Base-by-base conservation (phyloP, 1,284 basidiomycete genomes). In the Schizophyllum amplum region DNA sequence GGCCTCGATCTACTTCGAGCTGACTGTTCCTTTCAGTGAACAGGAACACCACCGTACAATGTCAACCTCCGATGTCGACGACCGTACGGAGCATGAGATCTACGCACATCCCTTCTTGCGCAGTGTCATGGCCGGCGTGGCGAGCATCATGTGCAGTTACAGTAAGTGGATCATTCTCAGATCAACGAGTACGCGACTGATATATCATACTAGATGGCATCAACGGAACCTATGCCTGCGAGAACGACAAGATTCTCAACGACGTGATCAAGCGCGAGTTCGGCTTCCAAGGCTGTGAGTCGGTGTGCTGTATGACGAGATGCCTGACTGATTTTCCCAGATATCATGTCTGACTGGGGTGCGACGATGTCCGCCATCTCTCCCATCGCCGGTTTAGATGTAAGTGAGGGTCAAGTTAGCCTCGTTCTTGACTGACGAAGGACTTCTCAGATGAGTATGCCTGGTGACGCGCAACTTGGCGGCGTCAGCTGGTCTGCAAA, bases 171-270 rank as follows among this genome's bases (percentile, higher is more conserved):
- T 24, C 23, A 17, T 17, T 3, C 17, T 42, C 2, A 42, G 11
- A 9, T 42, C 33, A 42, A 13, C 33, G 13, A 9, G 7, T 42
- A 42, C 7, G 33, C 27, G 27, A 33, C 5, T 17, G 11, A 17
- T 13, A 47, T 54, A 25, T 46, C 27, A 15, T 21, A 24, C 5
- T 56, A 84, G 80, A 83, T 66, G 65, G 80, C 47, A 73, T 93
- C 65, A 94, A 94, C 68, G 83, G 82, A 27, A 90, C 87, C 0
- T 88, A 84, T 59, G 84, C 90, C 1, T 93, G 90, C 69, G 83
- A 91, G 68, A 92, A 90, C 66, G 77, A 84, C 65, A 79, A 84
- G 63, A 77, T 84, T 46, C 70, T 92, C 67, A 94, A 92, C 71
- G 79, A 83, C 56, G 76, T 93, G 46, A 75, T 94, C 59, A 94